phyloP scores from a whole-genome alignment of 208 protist genomes.

The Leishmania turanica region DNA sequence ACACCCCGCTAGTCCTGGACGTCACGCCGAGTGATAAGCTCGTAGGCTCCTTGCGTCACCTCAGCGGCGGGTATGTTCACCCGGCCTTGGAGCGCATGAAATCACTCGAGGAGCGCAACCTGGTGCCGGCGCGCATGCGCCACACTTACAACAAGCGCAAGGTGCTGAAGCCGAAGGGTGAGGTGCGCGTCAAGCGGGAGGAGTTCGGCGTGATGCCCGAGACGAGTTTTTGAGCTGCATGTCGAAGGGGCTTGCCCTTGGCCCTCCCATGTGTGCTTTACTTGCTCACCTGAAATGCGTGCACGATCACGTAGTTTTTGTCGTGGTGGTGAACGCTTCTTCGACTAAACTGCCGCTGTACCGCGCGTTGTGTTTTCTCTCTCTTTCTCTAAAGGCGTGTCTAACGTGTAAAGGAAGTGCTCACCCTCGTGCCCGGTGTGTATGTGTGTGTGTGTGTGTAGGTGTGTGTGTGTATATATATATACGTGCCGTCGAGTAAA shows the following conservation, averaged over 20 bases:
- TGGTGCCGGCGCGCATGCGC: conserved; percentile 85
- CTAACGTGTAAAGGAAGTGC: conserved; percentile 3
- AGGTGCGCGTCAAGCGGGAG: conserved; percentile 85
- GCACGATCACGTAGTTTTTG: neutral
- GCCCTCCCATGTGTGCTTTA: neutral
- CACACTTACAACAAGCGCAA: conserved; percentile 90
- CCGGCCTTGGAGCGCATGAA: conserved; percentile 87
- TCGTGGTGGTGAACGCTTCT: too few species aligned
- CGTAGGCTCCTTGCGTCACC: conserved; percentile 81
- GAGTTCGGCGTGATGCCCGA: conserved; percentile 79
- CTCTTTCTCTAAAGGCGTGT: neutral
- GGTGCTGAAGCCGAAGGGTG: conserved; percentile 88
- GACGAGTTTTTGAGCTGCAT: conserved; percentile 63
- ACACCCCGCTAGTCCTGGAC: conserved; percentile 76
- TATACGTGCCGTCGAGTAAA: neutral
- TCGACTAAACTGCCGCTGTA: neutral
- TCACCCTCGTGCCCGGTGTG: neutral
- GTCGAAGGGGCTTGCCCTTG: neutral
- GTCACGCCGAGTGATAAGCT: conserved; percentile 74
- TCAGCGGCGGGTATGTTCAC: conserved; percentile 76
- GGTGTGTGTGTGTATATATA: neutral
- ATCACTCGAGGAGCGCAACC: conserved; percentile 90
- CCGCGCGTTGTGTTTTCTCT: conserved; percentile 3
- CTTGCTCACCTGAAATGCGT: neutral
- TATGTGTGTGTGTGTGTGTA: neutral